A percentile compares a stretch with the other conserved stretches of the same genome.
These are phyloP conservation scores for Garcileccinum viscosum DNA, from an alignment of 1,284 basidiomycete species.

Conservation along the genomic window DNA sequence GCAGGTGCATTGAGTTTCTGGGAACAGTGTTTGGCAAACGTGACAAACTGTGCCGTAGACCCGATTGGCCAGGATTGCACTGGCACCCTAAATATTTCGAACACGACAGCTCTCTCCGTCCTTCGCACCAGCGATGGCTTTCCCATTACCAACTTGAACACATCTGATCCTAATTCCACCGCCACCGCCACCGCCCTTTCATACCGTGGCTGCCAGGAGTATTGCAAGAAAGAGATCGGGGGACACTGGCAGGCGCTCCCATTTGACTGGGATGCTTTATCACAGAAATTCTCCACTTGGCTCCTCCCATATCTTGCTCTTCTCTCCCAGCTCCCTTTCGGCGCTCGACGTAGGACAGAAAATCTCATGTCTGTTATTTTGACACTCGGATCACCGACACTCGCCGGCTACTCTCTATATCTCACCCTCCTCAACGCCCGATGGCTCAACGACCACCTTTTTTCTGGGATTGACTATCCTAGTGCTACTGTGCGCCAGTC, in stretches of 20 bases:
- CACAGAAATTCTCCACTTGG: slow-evolving; percentile 49
- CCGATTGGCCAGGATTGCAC: slow-evolving; percentile 10
- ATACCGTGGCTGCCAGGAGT: slow-evolving; percentile 41
- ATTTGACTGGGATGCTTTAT: slow-evolving; percentile 46
- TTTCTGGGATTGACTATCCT: slow-evolving; percentile 28
- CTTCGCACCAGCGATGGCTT: slow-evolving; percentile 24
- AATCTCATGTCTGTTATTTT: slow-evolving; percentile 40
- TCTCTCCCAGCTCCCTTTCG: slow-evolving; percentile 52
- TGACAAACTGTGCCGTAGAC: no score
- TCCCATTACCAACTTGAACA: neutral
- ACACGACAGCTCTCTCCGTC: slow-evolving; percentile 16
- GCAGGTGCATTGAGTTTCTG: no score
- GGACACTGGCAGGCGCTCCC: slow-evolving; percentile 37
- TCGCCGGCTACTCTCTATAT: slow-evolving; percentile 41
- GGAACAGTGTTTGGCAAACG: no score
- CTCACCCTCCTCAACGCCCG: slow-evolving; percentile 40
- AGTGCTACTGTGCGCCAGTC: slow-evolving; percentile 16
- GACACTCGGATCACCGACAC: slow-evolving; percentile 41
- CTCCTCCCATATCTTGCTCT: slow-evolving; percentile 51
- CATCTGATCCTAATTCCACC: slow-evolving; percentile 11
- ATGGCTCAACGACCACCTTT: slow-evolving; percentile 36
- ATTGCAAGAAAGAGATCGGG: no score
- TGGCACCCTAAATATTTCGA: slow-evolving; percentile 10
- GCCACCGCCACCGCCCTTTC: neutral
- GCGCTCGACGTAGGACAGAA: slow-evolving; percentile 32